Evolutionary conservation across 2,329 filamentous ascomycete genomes (phyloP), one percentile per base, ranked within the genome.

Genomic region (Botrytis hyacinthi): DNA sequence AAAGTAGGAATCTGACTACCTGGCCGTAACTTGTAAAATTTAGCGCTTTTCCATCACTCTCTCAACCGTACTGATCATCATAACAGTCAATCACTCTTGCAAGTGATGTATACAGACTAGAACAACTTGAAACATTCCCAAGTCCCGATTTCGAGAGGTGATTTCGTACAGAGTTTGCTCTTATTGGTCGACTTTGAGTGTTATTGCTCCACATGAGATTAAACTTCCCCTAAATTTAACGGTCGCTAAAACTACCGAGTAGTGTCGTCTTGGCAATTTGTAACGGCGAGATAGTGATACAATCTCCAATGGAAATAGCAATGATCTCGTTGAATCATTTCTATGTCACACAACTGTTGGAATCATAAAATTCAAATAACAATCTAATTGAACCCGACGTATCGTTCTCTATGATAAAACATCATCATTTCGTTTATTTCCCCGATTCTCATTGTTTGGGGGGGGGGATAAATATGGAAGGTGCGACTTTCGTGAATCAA

Each of bases 291-390:
- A 42, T 40, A 40, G 35, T 8, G 10, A 12, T 26, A 42, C 7
- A 18, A n/a, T 3, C 7, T 57, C 0, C 10, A n/a, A 40, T 9
- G 6, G 14, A 4, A 16, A 18, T 18, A 3, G 6, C 12, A 1
- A 3, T n/a, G 20, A 14, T 37, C 8, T 4, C 22, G 10, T 40
- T 22, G 12, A 61, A 5, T n/a, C 3, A 40, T 9, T 2, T 6
- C 26, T 9, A 18, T 4, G 4, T 12, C 5, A 51, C 26, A 51
- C 4, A 54, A 8, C 5, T 54, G 1, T 54, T 54, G 12, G 5
- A 16, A n/a, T n/a, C 1, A 7, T 16, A 6, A 54, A 5, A n/a
- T 54, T n/a, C 0, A 54, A n/a, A n/a, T 18, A 6, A 29, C 51
- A 10, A 32, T 29, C 9, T 18, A 57, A 57, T 57, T 29, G 3